Evolutionary conservation across 305 asterid species (phyloP).

Genomic region (Fraxinus velutina): DNA sequence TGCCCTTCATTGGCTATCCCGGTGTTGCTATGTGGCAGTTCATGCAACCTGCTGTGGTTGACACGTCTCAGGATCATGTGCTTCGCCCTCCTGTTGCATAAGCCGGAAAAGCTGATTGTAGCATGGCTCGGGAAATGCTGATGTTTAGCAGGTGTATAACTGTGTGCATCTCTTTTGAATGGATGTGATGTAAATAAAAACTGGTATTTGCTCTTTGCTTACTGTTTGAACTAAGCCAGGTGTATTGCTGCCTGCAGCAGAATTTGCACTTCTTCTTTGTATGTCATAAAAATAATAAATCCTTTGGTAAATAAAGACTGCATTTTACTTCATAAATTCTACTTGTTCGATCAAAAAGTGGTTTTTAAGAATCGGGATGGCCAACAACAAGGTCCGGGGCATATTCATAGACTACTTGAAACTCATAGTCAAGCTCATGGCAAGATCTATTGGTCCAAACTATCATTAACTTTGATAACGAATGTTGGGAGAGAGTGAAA

Average conservation of each 20-base stretch:
- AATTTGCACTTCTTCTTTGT: background rate
- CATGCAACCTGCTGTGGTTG: conserved; percentile 39
- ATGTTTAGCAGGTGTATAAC: background rate
- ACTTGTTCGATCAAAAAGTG: background rate
- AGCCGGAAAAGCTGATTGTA: background rate
- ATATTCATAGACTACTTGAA: background rate
- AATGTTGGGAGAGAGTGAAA: background rate
- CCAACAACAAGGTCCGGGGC: background rate
- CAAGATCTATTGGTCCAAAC: background rate
- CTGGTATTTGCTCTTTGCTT: background rate
- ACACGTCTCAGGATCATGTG: conserved; percentile 40
- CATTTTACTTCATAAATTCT: background rate
- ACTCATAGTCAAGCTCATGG: background rate
- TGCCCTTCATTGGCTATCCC: conserved; percentile 38
- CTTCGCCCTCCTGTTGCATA: conserved; percentile 45
- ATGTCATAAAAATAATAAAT: background rate
- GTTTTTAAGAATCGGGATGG: background rate
- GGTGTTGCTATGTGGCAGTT: conserved; percentile 44
- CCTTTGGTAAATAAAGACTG: background rate
- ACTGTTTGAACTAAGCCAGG: background rate
- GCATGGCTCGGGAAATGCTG: background rate
- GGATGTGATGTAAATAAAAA: background rate
- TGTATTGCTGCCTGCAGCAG: background rate
- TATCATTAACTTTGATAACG: background rate
- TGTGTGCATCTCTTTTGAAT: background rate